Base-by-base conservation (phyloP, 768 basidiomycete genomes). In the Boletus speciosus region DNA sequence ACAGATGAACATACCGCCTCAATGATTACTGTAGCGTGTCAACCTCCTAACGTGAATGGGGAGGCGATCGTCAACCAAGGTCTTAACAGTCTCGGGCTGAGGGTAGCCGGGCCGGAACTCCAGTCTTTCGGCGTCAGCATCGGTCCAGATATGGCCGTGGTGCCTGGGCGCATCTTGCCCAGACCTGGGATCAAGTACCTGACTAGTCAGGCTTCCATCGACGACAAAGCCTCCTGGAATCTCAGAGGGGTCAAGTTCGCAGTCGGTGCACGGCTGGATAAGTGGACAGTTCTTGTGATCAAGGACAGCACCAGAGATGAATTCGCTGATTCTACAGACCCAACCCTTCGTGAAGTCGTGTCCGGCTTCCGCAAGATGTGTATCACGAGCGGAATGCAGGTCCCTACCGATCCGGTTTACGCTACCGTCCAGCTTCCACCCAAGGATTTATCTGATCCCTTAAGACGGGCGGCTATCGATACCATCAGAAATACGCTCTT, bases 231-330 rank as follows among this genome's bases (percentile, higher is more conserved):
- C 32, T 75, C 77, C 44, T 81, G 80, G 80, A 82, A 83, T 55
- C 63, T 83, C 45, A 70, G 79, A 44, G 75, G 78, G 41, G 76
- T 71, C 77, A 81, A 78, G 59, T 92, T 92, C 62, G 71, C 81
- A 3, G 69, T 65, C 25, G 86, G 87, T 10, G 82, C 75, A 7
- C 69, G 61, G 14, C 67, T 93, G 46, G 72, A 73, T 23, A 80
- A 79, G 23, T 90, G 88, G 87, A 80, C 77, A 1, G 84, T 90
- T 11, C 71, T 93, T 14, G 71, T 90, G 40, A 81, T 93, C 58
- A 71, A 75, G 52, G 89, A 90, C 58, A 74, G 78, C 12, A 76
- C 76, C 47, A 64, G 80, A n/a, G 80, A 82, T 40, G 88, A 91
- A 62, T 91, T 91, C 58, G 34, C 40, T 1, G 78, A 75, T 10